phyloP scores from a whole-genome alignment of 345 rosid species.

The Camelina laxa region DNA sequence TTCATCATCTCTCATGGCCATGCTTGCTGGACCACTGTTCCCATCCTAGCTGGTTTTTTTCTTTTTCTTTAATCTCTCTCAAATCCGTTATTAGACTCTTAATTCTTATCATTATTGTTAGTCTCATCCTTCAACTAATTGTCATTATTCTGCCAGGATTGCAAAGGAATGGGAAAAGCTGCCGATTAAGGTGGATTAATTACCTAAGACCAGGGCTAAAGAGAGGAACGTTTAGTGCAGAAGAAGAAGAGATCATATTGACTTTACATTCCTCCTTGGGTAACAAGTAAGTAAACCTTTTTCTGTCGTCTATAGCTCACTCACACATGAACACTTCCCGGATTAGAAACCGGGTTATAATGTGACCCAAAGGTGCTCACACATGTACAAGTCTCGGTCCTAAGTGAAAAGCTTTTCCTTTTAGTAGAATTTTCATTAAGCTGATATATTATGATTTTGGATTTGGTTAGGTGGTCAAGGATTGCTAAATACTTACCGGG shows the following conservation, averaged over 20 bases:
- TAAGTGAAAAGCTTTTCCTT: neutral
- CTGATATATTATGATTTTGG: neutral
- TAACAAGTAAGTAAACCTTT: slow-evolving; percentile 66
- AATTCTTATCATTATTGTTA: neutral
- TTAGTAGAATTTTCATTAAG: neutral
- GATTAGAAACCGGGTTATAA: neutral
- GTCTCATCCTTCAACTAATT: neutral
- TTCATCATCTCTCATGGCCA: slow-evolving; percentile 72
- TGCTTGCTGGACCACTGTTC: slow-evolving; percentile 87
- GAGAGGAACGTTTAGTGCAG: slow-evolving; percentile 60
- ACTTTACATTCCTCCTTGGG: slow-evolving; percentile 77
- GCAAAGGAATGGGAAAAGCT: slow-evolving; percentile 95
- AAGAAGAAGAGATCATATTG: slow-evolving; percentile 78
- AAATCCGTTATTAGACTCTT: neutral
- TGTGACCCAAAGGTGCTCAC: neutral
- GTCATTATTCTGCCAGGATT: slow-evolving; percentile 53
- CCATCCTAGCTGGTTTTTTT: slow-evolving; percentile 72
- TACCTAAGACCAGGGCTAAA: slow-evolving; percentile 89
- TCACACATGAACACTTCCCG: neutral
- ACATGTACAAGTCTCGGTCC: neutral
- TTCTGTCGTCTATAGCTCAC: neutral
- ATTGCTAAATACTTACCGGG: slow-evolving; percentile 89
- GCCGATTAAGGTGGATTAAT: slow-evolving; percentile 93
- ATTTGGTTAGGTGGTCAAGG: slow-evolving; percentile 74
- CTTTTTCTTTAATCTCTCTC: neutral